These are phyloP conservation scores for Stachybotrys echinatus DNA, from an alignment of 2,329 filamentous ascomycete species.

Conservation along the genomic window DNA sequence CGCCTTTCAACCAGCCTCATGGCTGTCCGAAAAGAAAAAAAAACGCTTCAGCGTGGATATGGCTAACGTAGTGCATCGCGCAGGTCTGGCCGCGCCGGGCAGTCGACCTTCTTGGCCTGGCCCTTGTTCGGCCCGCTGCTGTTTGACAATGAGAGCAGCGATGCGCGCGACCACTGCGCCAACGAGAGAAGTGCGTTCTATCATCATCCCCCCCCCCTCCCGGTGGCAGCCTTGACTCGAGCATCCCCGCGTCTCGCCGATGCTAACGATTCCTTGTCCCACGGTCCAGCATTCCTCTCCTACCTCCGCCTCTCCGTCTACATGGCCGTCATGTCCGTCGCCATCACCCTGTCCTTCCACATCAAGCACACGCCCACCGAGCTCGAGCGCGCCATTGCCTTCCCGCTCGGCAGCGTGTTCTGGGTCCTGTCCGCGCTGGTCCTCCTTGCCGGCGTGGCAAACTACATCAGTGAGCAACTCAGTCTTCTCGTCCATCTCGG, in stretches of 20 bases:
- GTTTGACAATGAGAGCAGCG: conserved; percentile 69
- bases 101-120: conserved; percentile 45
- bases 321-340: conserved; percentile 83
- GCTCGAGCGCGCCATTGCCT: conserved; percentile 70
- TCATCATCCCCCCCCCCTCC: background rate
- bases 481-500: background rate
- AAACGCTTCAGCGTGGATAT: too few relatives aligned
- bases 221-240: background rate
- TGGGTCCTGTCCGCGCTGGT: conserved; percentile 79
- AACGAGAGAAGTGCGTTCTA: conserved; percentile 62
- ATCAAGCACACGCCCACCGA: conserved; percentile 66
- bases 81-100: background rate
- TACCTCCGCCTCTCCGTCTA: conserved; percentile 87
- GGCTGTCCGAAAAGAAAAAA: too few relatives aligned
- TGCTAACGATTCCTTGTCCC: too few relatives aligned
- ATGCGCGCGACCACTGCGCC: conserved; percentile 73
- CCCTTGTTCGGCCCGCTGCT: conserved; percentile 64
- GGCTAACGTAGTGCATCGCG: too few relatives aligned
- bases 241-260: background rate
- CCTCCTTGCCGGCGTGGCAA: conserved; percentile 70
- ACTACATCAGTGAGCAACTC: conserved; percentile 66
- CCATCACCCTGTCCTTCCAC: conserved; percentile 91
- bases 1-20: too few relatives aligned
- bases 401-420: conserved; percentile 82
- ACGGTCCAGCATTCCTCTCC: conserved; percentile 79